A percentile compares a stretch with the other conserved stretches of the same genome.
phyloP scores from a whole-genome alignment of 2,329 filamentous ascomycete genomes.

The Metarhizium rileyi region DNA sequence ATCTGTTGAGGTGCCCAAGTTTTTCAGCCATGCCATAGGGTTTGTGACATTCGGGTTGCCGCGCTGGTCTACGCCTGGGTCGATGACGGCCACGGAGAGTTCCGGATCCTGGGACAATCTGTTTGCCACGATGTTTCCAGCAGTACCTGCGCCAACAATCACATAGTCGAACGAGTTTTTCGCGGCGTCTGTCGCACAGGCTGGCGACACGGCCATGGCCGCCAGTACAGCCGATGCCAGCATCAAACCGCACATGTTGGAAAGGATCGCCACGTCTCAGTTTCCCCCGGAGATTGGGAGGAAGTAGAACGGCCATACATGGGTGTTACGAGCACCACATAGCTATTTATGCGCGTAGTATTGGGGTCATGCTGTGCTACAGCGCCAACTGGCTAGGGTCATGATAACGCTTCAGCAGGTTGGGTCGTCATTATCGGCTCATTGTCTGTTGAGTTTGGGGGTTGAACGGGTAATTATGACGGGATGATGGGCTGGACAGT shows the following conservation, averaged over 20 bases:
- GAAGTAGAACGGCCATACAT: background rate
- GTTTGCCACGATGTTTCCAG: constrained; percentile 27
- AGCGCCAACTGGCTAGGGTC: background rate
- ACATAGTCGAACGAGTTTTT: constrained; percentile 23
- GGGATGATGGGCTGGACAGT: background rate
- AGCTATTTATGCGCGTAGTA: background rate
- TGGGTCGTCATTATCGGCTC: background rate
- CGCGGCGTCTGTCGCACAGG: background rate
- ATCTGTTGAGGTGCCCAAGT: constrained; percentile 21
- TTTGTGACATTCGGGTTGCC: constrained; percentile 24
- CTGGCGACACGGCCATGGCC: background rate
- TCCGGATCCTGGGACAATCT: constrained; percentile 23
- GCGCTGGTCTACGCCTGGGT: constrained; percentile 26
- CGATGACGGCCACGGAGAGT: constrained; percentile 26
- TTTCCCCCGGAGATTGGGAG: background rate
- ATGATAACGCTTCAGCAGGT: background rate
- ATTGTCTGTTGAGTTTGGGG: background rate
- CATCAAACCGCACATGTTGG: background rate
- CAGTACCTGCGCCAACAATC: constrained; percentile 28
- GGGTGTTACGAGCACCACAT: background rate
- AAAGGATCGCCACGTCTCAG: background rate
- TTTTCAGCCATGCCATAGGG: constrained; percentile 14
- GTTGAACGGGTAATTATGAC: background rate
- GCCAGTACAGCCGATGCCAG: background rate
- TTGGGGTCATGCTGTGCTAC: background rate